Percentiles rank a stretch among this genome's conserved stretches.
These are phyloP conservation scores for Sesbania bispinosa DNA, from an alignment of 306 rosid genomes.

Conservation along the genomic window DNA sequence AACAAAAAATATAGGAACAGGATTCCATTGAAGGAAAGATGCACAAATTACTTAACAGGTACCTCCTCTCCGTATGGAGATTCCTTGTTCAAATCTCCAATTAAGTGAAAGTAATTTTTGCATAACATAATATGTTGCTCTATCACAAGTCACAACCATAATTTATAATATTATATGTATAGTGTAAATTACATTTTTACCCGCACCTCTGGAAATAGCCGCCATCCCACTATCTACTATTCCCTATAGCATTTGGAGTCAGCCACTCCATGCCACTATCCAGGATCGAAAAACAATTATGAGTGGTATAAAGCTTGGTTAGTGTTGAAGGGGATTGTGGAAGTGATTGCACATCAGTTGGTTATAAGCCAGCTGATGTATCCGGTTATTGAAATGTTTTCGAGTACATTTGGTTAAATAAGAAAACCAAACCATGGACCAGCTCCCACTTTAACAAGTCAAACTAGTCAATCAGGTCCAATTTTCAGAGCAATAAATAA, in stretches of 20 bases:
- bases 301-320: neutral
- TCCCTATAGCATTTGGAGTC: neutral
- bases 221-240: neutral
- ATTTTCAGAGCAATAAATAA: neutral
- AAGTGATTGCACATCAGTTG: neutral
- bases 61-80: neutral
- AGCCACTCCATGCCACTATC: neutral
- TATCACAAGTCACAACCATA: neutral
- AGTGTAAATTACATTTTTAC: neutral
- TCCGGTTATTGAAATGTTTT: neutral
- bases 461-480: neutral
- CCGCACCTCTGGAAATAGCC: neutral
- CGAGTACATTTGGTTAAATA: neutral
- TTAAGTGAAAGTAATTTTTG: neutral
- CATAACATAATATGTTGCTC: slow-evolving; percentile 14
- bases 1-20: slow-evolving; percentile 9
- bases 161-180: neutral
- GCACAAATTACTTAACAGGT: neutral
- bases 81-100: neutral
- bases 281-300: neutral
- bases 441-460: neutral
- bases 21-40: neutral
- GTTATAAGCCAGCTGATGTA: neutral
- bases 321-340: neutral
- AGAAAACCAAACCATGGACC: neutral